These are phyloP conservation scores for Arctium lappa DNA, from an alignment of 129 eudicot species.

Conservation along the genomic window DNA sequence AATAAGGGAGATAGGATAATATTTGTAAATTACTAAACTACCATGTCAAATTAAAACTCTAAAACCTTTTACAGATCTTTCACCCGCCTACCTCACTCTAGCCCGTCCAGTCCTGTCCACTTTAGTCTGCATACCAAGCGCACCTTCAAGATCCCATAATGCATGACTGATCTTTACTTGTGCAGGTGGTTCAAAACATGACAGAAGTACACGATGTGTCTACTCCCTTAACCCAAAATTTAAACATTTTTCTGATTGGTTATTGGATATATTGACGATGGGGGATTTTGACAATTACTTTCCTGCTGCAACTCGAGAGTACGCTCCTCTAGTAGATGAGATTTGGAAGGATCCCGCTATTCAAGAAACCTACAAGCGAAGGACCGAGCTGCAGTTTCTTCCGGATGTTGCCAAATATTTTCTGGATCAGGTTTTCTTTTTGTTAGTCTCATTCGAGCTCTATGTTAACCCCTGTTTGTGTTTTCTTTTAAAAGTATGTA, in stretches of 20 bases:
- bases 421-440: conserved; percentile 40
- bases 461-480: not conserved
- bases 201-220: conserved; percentile 28
- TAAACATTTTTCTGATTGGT: conserved; percentile 65
- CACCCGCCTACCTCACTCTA: too few relatives aligned
- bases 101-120: too few relatives aligned
- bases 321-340: conserved; percentile 51
- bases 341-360: conserved; percentile 59
- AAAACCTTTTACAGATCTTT: too few relatives aligned
- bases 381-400: conserved; percentile 40
- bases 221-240: conserved; percentile 50
- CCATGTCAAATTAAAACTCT: not conserved
- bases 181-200: conserved; percentile 32
- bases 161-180: not conserved
- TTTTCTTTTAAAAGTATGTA: not conserved
- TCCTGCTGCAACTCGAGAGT: conserved; percentile 55
- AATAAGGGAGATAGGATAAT: too few relatives aligned
- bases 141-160: not conserved
- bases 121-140: too few relatives aligned
- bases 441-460: not conserved
- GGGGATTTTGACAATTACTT: conserved; percentile 48
- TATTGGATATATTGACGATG: conserved; percentile 43
- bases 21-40: not conserved
- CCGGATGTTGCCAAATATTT: conserved; percentile 49
- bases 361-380: conserved; percentile 52